A percentile compares a stretch with the other conserved stretches of the same genome.
Conservation (phyloP, 345 rosid species). For the Pseudoturritis turrita region DNA sequence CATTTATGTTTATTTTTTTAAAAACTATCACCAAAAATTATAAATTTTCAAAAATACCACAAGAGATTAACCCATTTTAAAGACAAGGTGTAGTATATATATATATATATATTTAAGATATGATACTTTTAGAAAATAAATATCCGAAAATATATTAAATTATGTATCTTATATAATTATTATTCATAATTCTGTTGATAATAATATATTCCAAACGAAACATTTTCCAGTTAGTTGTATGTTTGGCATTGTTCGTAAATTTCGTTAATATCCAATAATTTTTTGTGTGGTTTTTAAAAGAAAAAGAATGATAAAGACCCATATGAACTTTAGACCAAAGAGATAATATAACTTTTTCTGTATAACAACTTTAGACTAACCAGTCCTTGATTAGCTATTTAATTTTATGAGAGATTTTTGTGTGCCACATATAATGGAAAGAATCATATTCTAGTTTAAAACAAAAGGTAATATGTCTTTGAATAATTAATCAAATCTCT, state of each 20-base stretch:
- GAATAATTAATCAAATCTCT: slow-evolving; percentile 5
- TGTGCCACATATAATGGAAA: slow-evolving; percentile 32
- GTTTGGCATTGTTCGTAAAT: neutral
- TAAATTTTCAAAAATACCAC: too few species aligned
- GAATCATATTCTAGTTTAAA: slow-evolving; percentile 34
- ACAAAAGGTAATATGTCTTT: slow-evolving; percentile 21
- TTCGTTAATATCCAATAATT: neutral
- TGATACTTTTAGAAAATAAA: too few species aligned
- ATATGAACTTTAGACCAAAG: slow-evolving; percentile 23
- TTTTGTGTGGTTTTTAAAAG: neutral
- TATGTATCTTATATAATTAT: too few species aligned
- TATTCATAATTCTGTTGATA: neutral
- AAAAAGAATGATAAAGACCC: slow-evolving; percentile 21
- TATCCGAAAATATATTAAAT: too few species aligned
- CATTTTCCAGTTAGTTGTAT: neutral
- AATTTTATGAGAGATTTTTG: slow-evolving; percentile 21
- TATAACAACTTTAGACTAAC: slow-evolving; percentile 33
- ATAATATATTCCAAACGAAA: neutral
- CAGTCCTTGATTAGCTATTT: slow-evolving; percentile 2
- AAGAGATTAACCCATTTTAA: too few species aligned
- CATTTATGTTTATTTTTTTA: too few species aligned
- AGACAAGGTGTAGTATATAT: too few species aligned
- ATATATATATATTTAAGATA: too few species aligned
- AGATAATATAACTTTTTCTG: slow-evolving; percentile 20
- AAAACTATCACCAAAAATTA: too few species aligned